A percentile compares a stretch with the other conserved stretches of the same genome.
These are phyloP conservation scores for Yamadazyma tumulicola DNA, from an alignment of 805 yeast genomes.

Conservation along the genomic window DNA sequence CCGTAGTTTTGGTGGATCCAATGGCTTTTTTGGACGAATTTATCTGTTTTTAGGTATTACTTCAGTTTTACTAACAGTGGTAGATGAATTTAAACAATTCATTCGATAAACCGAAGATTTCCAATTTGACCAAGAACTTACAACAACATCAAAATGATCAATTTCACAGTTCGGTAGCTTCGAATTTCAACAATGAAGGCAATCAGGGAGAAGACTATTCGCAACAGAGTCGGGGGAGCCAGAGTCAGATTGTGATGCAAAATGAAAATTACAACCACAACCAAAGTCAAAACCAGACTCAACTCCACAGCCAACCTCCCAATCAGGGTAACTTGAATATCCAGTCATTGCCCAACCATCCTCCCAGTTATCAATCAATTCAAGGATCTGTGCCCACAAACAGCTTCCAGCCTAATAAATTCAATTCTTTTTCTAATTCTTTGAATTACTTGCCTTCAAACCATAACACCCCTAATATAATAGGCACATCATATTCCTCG, in stretches of 20 bases:
- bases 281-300: too few relatives aligned
- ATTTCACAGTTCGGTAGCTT: neutral
- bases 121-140: constrained; percentile 33
- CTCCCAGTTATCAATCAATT: constrained; percentile 12
- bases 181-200: neutral
- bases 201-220: neutral
- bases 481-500: constrained; percentile 42
- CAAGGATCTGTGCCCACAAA: neutral
- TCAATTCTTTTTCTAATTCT: constrained; percentile 11
- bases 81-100: constrained; percentile 9
- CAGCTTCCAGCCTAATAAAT: constrained; percentile 1
- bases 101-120: constrained; percentile 13
- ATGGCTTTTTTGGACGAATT: too few relatives aligned
- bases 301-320: neutral
- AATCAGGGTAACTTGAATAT: constrained; percentile 6
- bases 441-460: constrained; percentile 36
- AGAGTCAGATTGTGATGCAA: too few relatives aligned
- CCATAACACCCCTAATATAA: constrained; percentile 42
- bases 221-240: too few relatives aligned
- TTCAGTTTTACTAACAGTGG: constrained; percentile 6
- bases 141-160: constrained; percentile 9
- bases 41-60: too few relatives aligned
- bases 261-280: too few relatives aligned
- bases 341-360: constrained; percentile 12
- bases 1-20: too few relatives aligned